Base-by-base conservation (phyloP, 306 rosid genomes). In the Echinosophora koreensis region DNA sequence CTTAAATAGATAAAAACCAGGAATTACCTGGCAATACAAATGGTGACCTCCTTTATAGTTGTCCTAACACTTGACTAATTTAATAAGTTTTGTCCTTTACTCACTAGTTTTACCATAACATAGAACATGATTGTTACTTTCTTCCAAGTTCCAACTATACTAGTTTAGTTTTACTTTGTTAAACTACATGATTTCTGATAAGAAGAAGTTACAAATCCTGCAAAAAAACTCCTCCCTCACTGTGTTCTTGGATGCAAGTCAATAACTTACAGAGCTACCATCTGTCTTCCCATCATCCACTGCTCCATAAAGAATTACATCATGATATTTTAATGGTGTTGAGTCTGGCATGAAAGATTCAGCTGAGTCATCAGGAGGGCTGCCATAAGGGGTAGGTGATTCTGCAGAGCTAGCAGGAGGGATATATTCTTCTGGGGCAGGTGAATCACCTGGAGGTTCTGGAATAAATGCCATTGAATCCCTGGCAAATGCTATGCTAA, bases 241-340 rank as follows among this genome's bases (percentile, higher is more conserved):
- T 50, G 44, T 65, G n/a, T 73, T 42, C 62, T 65, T 63, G 9
- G 51, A 60, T 15, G n/a, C 76, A 57, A 47, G 4, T 52, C 59
- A 62, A 60, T 18, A 54, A 77, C 81, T 82, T 52, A 63, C 15
- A 70, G 54, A 69, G 73, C 63, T 68, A 35, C 70, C 50, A 60
- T 73, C 71, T 52, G 35, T 41, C 58, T 55, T 68, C 42, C 70
- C 74, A 68, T 68, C 60, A 15, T 28, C 74, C 68, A 46, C 52
- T 65, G 42, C 80, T 72, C 77, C 76, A 51, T 82, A 72, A 5
- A 12, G 38, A 22, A 58, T 69, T 8, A 83, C 59, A 62, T 79
- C 81, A 68, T 74, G 79, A 55, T 69, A 74, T 69, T 47, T 41
- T 4, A 28, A 41, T 32, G 58, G 8, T 10, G 8, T 52, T 78